Percentiles rank a stretch among this genome's conserved stretches.
Evolutionary conservation across 164 flowering plant species (phyloP).

Genomic region (Santalum album): DNA sequence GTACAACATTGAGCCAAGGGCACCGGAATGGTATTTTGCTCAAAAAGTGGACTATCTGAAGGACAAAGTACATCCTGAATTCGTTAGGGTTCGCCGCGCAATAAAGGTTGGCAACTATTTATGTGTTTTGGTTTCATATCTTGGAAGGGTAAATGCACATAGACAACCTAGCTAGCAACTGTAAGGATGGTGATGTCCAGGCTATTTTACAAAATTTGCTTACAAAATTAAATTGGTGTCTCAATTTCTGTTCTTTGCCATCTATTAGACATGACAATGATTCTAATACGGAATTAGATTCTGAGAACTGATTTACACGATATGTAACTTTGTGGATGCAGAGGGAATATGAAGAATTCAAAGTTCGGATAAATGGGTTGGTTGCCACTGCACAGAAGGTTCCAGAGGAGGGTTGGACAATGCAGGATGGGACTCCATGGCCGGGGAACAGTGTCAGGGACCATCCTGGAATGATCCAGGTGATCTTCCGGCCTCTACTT

Average conservation of each 20-base stretch:
- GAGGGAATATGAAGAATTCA: conserved; percentile 60
- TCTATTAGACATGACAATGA: too few species aligned
- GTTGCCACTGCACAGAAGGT: conserved; percentile 44
- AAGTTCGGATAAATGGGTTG: conserved; percentile 40
- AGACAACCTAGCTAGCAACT: too few species aligned
- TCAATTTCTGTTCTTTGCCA: too few species aligned
- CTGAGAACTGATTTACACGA: too few species aligned
- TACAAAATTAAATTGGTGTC: too few species aligned
- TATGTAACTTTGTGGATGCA: conserved; percentile 10
- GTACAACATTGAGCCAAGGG: conserved; percentile 43
- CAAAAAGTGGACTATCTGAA: conserved; percentile 49
- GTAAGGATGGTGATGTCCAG: too few species aligned
- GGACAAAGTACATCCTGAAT: conserved; percentile 47
- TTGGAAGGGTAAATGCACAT: too few species aligned
- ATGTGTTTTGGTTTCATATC: not conserved
- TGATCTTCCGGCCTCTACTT: too few species aligned
- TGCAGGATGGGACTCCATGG: conserved; percentile 66
- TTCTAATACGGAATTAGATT: too few species aligned
- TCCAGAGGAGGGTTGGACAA: conserved; percentile 56
- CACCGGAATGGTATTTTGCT: conserved; percentile 56
- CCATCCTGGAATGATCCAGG: conserved; percentile 70
- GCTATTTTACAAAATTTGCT: too few species aligned
- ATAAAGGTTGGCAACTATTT: conserved; percentile 35
- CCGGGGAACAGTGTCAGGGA: conserved; percentile 56
- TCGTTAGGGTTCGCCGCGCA: conserved; percentile 49